Evolutionary conservation across 768 basidiomycete species (phyloP).

Genomic region (Xerocomus brunneocitrinus): DNA sequence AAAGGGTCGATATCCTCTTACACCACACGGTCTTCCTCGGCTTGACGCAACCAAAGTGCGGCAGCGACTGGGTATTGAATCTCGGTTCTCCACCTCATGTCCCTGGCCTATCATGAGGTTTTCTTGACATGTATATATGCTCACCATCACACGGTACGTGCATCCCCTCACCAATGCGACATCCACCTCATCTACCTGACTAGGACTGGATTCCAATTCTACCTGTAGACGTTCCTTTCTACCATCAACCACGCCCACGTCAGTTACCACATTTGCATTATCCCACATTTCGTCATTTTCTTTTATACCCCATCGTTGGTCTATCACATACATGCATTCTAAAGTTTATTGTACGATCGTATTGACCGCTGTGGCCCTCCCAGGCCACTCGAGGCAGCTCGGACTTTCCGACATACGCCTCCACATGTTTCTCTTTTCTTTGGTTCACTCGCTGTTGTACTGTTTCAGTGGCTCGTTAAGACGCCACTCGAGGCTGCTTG

Average conservation of each 20-base stretch:
- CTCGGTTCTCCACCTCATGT: conserved; percentile 16
- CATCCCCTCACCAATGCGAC: neutral
- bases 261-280: conserved; percentile 12
- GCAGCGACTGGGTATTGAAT: conserved; percentile 36
- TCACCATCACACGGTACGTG: conserved; percentile 16
- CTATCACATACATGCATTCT: conserved; percentile 7
- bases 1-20: conserved; percentile 51
- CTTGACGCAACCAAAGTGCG: conserved; percentile 36
- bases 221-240: conserved; percentile 17
- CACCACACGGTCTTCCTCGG: conserved; percentile 53
- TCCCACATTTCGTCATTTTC: conserved; percentile 9
- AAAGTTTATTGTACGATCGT: conserved; percentile 10
- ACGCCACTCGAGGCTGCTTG: neutral
- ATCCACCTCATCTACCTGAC: neutral
- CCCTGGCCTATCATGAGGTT: conserved; percentile 9
- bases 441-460: neutral
- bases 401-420: neutral
- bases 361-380: conserved; percentile 2
- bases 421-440: neutral
- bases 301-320: conserved; percentile 7
- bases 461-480: neutral
- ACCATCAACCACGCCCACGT: conserved; percentile 8
- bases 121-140: conserved; percentile 7
- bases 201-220: conserved; percentile 23
- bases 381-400: conserved; percentile 9